Conservation (phyloP, 352 stramenopile genomes). For the Pythium monospermum region DNA sequence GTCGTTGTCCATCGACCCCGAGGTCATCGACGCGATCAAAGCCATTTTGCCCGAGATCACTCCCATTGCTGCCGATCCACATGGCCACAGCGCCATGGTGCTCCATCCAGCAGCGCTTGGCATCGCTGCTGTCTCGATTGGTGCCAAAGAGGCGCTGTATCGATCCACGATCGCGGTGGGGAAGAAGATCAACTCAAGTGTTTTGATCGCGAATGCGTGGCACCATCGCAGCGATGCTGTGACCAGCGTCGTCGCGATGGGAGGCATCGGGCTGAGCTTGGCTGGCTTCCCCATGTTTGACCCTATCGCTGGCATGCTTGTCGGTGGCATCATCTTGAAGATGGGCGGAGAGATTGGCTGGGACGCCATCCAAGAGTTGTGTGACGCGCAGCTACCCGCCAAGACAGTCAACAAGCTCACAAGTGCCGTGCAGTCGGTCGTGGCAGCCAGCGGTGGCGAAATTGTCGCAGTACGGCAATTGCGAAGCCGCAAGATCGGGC, state of each 20-base stretch:
- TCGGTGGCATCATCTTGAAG: conserved; percentile 73
- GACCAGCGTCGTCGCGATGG: conserved; percentile 73
- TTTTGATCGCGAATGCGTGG: conserved; percentile 96
- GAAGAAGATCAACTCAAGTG: conserved; percentile 84
- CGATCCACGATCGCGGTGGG: conserved; percentile 89
- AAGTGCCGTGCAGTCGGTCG: conserved; percentile 29
- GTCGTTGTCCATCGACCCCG: conserved; percentile 21
- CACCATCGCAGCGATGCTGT: conserved; percentile 87
- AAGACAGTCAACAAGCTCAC: conserved; percentile 34
- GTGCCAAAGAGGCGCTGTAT: conserved; percentile 90
- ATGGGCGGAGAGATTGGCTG: conserved; percentile 71
- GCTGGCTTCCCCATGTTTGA: conserved; percentile 60
- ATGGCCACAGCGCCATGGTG: conserved; percentile 12
- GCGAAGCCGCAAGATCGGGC: conserved; percentile 50
- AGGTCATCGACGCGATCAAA: conserved; percentile 35
- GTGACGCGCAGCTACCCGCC: conserved; percentile 46
- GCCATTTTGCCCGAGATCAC: conserved; percentile 10
- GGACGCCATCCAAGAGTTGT: conserved; percentile 54
- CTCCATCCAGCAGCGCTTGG: conserved; percentile 67
- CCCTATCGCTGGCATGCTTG: conserved; percentile 57
- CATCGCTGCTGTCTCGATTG: conserved; percentile 85
- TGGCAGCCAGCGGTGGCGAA: conserved; percentile 36
- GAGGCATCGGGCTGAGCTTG: conserved; percentile 58
- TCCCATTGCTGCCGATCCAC: not conserved
- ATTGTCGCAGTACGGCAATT: conserved; percentile 42